These are phyloP conservation scores for Isochrysis galbana DNA, from an alignment of 78 protist genomes.

Conservation along the genomic window DNA sequence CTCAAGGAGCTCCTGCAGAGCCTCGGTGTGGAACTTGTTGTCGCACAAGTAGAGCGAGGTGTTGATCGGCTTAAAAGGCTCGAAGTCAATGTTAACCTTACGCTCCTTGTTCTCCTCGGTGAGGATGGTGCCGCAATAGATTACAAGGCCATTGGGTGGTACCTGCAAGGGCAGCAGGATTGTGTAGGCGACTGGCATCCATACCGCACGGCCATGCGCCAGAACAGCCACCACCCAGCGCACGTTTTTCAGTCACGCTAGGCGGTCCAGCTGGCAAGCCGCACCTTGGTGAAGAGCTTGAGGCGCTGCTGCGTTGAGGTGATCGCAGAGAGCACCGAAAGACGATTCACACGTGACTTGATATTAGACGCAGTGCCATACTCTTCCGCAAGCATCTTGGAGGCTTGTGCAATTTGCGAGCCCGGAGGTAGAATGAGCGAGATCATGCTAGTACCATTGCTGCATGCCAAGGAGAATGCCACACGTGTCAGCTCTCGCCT, in stretches of 20 bases:
- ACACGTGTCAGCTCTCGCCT: too few species aligned
- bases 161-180: too few species aligned
- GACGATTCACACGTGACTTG: constrained; percentile 88
- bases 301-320: constrained; percentile 93
- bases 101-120: constrained; percentile 96
- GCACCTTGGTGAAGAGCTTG: constrained; percentile 74
- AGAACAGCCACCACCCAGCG: too few species aligned
- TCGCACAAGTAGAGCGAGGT: constrained; percentile 98
- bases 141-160: constrained; percentile 96
- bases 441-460: constrained; percentile 98
- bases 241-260: too few species aligned
- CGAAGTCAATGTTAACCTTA: constrained; percentile 95
- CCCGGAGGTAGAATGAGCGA: constrained; percentile 96
- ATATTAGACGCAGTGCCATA: constrained; percentile 99
- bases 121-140: constrained; percentile 98
- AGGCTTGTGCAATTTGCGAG: constrained; percentile 85
- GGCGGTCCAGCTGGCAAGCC: too few species aligned
- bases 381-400: constrained; percentile 95
- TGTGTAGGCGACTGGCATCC: too few species aligned
- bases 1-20: constrained; percentile 90
- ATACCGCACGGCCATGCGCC: too few species aligned
- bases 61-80: constrained; percentile 98
- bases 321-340: constrained; percentile 92
- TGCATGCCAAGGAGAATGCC: constrained; percentile 2
- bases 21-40: constrained; percentile 77